Evolutionary conservation across 2,329 filamentous ascomycete genomes (phyloP).

Genomic region (Fusarium sp.): DNA sequence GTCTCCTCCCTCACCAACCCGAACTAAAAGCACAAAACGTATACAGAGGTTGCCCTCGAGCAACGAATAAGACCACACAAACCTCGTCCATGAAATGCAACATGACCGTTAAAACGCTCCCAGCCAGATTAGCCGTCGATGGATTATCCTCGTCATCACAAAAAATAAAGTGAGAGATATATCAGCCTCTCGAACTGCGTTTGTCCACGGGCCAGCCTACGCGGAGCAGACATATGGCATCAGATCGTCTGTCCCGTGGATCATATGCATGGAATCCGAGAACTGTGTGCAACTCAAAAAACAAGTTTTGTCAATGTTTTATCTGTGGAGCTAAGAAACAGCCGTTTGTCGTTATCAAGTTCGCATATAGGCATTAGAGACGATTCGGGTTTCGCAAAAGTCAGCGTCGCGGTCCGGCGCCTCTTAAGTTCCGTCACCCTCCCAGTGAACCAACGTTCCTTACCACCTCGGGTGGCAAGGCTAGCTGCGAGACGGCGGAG

Average conservation of each 20-base stretch:
- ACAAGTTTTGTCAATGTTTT: conserved; percentile 50
- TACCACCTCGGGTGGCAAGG: conserved; percentile 44
- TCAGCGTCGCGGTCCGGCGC: conserved; percentile 44
- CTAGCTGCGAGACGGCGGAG: conserved; percentile 47
- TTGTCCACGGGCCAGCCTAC: conserved; percentile 41
- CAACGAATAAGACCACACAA: conserved; percentile 32
- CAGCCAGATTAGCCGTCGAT: conserved; percentile 30
- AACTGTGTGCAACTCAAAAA: conserved; percentile 45
- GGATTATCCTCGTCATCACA: conserved; percentile 36
- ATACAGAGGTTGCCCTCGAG: conserved; percentile 36
- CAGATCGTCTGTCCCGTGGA: conserved; percentile 35
- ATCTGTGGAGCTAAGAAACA: conserved; percentile 57
- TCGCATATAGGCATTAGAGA: conserved; percentile 54
- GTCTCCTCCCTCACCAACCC: not conserved
- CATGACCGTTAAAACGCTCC: conserved; percentile 27
- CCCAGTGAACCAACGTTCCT: conserved; percentile 46
- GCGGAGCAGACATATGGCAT: conserved; percentile 30
- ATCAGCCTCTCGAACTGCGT: conserved; percentile 32
- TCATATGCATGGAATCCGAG: conserved; percentile 37
- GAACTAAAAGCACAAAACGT: conserved; percentile 38
- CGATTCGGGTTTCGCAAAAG: conserved; percentile 49
- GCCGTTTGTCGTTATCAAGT: conserved; percentile 55
- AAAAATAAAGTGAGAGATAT: conserved; percentile 32
- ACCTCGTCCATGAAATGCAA: conserved; percentile 36
- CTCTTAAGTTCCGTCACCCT: conserved; percentile 45